Percentiles rank a stretch among this genome's conserved stretches.
These are phyloP conservation scores for Trichosporon sp. DNA, from an alignment of 1,284 basidiomycete species.

Conservation along the genomic window DNA sequence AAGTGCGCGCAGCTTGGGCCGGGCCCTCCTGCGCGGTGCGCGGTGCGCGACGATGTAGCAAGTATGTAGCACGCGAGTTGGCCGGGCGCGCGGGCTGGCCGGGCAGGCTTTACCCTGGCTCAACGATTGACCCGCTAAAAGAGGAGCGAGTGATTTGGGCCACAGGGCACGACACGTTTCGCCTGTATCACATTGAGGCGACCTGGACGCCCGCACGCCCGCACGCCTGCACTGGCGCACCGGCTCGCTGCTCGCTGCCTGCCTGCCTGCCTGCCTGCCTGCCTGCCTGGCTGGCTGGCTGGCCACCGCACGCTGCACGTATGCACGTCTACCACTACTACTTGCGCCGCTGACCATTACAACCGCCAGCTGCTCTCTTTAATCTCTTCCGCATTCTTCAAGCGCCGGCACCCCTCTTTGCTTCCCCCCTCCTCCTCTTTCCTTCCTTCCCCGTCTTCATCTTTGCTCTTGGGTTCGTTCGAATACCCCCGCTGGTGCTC, in stretches of 20 bases:
- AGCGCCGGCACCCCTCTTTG: background rate
- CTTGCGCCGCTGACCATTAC: background rate
- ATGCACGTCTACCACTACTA: background rate
- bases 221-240: background rate
- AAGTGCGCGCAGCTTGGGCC: too few species aligned
- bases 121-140: background rate
- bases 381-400: background rate
- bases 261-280: too few species aligned
- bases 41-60: too few species aligned
- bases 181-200: background rate
- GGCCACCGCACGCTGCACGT: background rate
- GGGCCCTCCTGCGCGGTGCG: too few species aligned
- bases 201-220: background rate
- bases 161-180: conserved; percentile 4
- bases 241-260: too few species aligned
- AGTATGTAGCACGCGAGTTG: too few species aligned
- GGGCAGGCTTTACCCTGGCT: background rate
- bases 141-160: background rate
- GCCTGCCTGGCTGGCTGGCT: too few species aligned
- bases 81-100: too few species aligned
- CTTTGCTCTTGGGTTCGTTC: too few species aligned
- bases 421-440: background rate
- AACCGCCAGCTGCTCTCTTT: background rate
- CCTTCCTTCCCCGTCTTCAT: conserved; percentile 4
- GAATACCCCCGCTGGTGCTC: too few species aligned